A percentile compares a stretch with the other conserved stretches of the same genome.
These are phyloP conservation scores for Corylus americana DNA, from an alignment of 306 rosid genomes.

Conservation along the genomic window DNA sequence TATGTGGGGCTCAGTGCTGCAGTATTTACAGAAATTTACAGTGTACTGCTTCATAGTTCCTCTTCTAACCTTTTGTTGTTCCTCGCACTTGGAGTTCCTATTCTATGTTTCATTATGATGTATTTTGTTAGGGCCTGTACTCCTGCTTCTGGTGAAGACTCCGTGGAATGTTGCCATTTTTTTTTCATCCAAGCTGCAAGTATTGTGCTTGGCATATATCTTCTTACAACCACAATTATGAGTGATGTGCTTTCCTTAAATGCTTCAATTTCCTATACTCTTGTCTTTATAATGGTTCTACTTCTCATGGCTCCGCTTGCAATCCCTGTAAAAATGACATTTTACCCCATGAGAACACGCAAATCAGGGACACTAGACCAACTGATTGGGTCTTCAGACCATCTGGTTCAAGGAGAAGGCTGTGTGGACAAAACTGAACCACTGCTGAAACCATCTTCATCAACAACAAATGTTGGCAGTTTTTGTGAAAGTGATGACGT, in stretches of 20 bases:
- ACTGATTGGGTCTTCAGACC: slow-evolving; percentile 41
- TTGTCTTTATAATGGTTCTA: slow-evolving; percentile 54
- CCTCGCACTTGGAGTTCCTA: slow-evolving; percentile 65
- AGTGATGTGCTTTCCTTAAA: slow-evolving; percentile 31
- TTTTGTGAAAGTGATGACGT: slow-evolving; percentile 47
- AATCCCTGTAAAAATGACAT: slow-evolving; percentile 75
- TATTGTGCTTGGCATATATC: slow-evolving; percentile 57
- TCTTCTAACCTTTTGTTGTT: slow-evolving; percentile 61
- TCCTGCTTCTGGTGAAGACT: slow-evolving; percentile 60
- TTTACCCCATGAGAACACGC: slow-evolving; percentile 37
- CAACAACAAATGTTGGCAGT: slow-evolving; percentile 45
- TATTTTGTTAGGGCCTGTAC: slow-evolving; percentile 68
- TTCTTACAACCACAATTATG: slow-evolving; percentile 54
- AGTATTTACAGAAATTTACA: slow-evolving; percentile 62
- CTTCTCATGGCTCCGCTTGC: slow-evolving; percentile 79
- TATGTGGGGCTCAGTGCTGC: slow-evolving; percentile 78
- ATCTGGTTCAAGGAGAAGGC: slow-evolving; percentile 27
- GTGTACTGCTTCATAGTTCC: slow-evolving; percentile 56
- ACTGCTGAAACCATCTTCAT: slow-evolving; percentile 38
- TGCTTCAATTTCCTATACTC: slow-evolving; percentile 28
- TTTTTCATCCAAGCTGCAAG: slow-evolving; percentile 64
- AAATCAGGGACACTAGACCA: slow-evolving; percentile 25
- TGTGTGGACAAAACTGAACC: slow-evolving; percentile 44
- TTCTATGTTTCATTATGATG: slow-evolving; percentile 61
- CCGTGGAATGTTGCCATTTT: slow-evolving; percentile 55